Base-by-base conservation (phyloP, 2,329 filamentous ascomycete species). In the Ceratocystiopsis minuta region DNA sequence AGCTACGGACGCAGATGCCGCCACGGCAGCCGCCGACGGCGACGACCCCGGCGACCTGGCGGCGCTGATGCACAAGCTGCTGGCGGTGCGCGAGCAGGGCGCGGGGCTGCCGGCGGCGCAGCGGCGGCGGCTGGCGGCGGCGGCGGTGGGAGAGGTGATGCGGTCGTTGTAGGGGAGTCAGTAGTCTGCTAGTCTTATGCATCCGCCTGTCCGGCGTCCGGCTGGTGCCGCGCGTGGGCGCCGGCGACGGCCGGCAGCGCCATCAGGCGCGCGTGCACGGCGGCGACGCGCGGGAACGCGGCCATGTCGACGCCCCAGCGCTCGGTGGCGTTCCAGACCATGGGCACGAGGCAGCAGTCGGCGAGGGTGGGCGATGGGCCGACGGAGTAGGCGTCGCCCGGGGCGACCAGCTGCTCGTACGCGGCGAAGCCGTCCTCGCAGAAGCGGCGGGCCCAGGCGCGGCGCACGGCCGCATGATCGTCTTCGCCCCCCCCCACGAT, bases 141-240 rank as follows among this genome's bases (percentile, higher is more conserved):
- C 68, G 50, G 74, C 74, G 0, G 72, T 80, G 3, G 65, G 62
- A 13, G 74, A 80, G 51, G 70, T 79, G 31, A 78, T 80, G 74
- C 70, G 65, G 50, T 68, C 75, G 38, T 46, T 75, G 28, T 72
- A 36, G 15, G 12, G n/a, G n/a, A n/a, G 35, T n/a, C 17, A 10
- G n/a, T 7, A 32, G 31, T 11, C 31, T 32, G 11, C n/a, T 32
- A 11, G 5, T 32, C 5, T 32, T 32, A 6, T 32, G 13, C 5
- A 14, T 32, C 36, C 2, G 44, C 44, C 1, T 20, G 20, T 20
- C 20, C 20, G 20, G 36, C 37, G 36, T 77, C 72, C 1, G 58
- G 60, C 59, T 78, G 71, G 15, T 55, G 57, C 48, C 59, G 63
- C 61, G 69, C 77, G 51, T 70, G 63, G 3, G 65, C 70, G 51